phyloP scores from a whole-genome alignment of 2,329 filamentous ascomycete genomes.

The Juglanconis sp. region DNA sequence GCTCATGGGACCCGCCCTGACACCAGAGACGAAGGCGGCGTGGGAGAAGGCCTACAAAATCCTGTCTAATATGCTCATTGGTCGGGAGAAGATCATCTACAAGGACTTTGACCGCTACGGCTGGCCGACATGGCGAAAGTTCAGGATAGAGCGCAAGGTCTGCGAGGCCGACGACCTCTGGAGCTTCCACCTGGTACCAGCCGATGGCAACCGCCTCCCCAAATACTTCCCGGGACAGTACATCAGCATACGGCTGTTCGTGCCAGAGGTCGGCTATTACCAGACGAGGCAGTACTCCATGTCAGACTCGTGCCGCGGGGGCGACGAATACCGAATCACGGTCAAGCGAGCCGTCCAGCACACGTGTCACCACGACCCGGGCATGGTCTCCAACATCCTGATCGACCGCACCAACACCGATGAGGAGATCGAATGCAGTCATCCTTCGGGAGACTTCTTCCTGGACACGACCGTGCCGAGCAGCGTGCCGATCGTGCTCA shows the following conservation, averaged over 20 bases:
- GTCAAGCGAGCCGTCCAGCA: conserved; percentile 60
- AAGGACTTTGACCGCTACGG: conserved; percentile 42
- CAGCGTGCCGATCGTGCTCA: conserved; percentile 47
- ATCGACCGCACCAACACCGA: conserved; percentile 58
- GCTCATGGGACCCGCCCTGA: conserved; percentile 61
- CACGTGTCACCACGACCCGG: conserved; percentile 44
- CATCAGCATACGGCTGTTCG: conserved; percentile 55
- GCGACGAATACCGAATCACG: conserved; percentile 60
- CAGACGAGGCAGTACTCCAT: conserved; percentile 70
- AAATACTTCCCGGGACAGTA: conserved; percentile 66
- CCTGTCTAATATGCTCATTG: conserved; percentile 65
- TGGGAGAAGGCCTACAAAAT: conserved; percentile 68
- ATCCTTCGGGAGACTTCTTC: conserved; percentile 58
- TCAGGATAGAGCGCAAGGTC: conserved; percentile 59
- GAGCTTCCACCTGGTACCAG: conserved; percentile 62
- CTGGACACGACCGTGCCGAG: conserved; percentile 37
- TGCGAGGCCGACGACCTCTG: conserved; percentile 62
- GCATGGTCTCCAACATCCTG: conserved; percentile 63
- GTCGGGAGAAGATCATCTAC: conserved; percentile 58
- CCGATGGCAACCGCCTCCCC: conserved; percentile 57
- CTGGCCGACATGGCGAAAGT: conserved; percentile 64
- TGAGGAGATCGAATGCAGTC: conserved; percentile 58
- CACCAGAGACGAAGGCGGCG: conserved; percentile 57
- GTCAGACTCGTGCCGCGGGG: conserved; percentile 54
- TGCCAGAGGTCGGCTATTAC: conserved; percentile 51